Percentiles rank a stretch among this genome's conserved stretches.
These are phyloP conservation scores for Chaetomium olivaceum DNA, from an alignment of 2,329 filamentous ascomycete genomes.

Conservation along the genomic window DNA sequence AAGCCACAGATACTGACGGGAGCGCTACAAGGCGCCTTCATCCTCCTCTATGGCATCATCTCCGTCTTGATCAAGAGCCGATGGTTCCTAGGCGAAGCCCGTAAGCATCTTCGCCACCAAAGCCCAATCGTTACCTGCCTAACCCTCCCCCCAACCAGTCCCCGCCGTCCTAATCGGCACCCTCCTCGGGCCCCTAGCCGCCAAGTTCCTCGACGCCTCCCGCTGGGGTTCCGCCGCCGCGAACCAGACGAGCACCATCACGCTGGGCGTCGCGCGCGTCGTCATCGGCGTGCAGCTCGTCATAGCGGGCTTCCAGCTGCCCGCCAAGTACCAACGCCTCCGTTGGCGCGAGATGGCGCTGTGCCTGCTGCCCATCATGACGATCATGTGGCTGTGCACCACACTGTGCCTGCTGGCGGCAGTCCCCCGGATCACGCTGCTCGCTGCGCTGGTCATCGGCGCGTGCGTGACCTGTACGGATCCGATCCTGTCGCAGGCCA, in stretches of 20 bases:
- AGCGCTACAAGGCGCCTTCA: slow-evolving; percentile 42
- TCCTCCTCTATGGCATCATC: slow-evolving; percentile 50
- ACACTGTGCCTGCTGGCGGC: slow-evolving; percentile 56
- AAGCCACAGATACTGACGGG: not conserved
- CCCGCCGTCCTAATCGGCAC: slow-evolving; percentile 57
- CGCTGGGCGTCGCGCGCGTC: slow-evolving; percentile 54
- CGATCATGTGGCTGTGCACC: slow-evolving; percentile 62
- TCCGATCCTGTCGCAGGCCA: slow-evolving; percentile 61
- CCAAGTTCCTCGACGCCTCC: slow-evolving; percentile 52
- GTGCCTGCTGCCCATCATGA: slow-evolving; percentile 61
- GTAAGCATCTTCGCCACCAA: slow-evolving; percentile 44
- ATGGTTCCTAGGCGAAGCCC: slow-evolving; percentile 57
- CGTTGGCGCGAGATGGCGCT: slow-evolving; percentile 56
- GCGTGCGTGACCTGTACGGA: slow-evolving; percentile 64
- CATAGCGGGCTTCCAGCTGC: slow-evolving; percentile 63
- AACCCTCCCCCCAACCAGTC: slow-evolving; percentile 44
- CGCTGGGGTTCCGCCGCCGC: slow-evolving; percentile 42
- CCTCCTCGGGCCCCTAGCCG: slow-evolving; percentile 54
- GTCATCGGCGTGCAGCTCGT: slow-evolving; percentile 64
- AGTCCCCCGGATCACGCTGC: slow-evolving; percentile 55
- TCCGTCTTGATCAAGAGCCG: slow-evolving; percentile 54
- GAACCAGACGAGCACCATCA: slow-evolving; percentile 42
- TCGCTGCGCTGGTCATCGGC: slow-evolving; percentile 58
- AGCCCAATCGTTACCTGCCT: not conserved
- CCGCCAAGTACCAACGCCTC: slow-evolving; percentile 53